These are phyloP conservation scores for Gillenia trifoliata DNA, from an alignment of 306 rosid species.

Conservation along the genomic window DNA sequence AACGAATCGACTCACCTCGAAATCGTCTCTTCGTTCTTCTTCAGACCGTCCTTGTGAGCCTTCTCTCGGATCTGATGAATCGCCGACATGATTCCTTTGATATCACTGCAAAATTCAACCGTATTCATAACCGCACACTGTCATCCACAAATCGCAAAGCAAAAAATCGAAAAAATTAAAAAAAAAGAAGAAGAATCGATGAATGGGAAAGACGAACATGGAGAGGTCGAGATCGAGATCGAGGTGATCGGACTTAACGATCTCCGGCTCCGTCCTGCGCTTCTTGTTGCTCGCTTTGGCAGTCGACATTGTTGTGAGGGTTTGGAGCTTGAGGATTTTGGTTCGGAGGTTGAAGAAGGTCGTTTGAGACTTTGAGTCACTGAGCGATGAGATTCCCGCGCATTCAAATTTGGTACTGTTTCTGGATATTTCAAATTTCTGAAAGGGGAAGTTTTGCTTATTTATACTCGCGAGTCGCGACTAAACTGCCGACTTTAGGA, in stretches of 20 bases:
- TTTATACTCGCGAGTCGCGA: neutral
- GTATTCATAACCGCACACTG: slow-evolving; percentile 8
- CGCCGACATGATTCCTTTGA: slow-evolving; percentile 81
- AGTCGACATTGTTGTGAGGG: slow-evolving; percentile 5
- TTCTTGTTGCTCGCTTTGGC: slow-evolving; percentile 48
- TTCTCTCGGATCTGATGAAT: slow-evolving; percentile 73
- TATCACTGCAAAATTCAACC: slow-evolving; percentile 47
- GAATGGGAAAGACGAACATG: slow-evolving; percentile 37
- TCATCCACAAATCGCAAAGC: neutral
- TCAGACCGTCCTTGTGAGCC: slow-evolving; percentile 85
- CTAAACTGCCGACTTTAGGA: too few species aligned
- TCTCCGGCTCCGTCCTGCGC: slow-evolving; percentile 44
- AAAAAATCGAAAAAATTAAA: neutral
- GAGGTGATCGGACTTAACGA: slow-evolving; percentile 37
- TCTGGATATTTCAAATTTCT: neutral
- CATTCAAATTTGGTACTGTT: neutral
- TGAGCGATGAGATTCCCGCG: neutral
- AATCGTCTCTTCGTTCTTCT: slow-evolving; percentile 94
- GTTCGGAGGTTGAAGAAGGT: slow-evolving; percentile 1
- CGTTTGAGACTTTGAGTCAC: neutral
- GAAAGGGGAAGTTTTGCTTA: neutral
- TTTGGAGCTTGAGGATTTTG: slow-evolving; percentile 1
- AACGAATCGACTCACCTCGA: slow-evolving; percentile 49
- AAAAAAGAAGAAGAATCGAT: neutral
- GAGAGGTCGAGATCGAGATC: slow-evolving; percentile 67